Evolutionary conservation across 1,284 basidiomycete species (phyloP), one percentile per base, ranked within the genome.

Genomic region (Irpex lacteus): DNA sequence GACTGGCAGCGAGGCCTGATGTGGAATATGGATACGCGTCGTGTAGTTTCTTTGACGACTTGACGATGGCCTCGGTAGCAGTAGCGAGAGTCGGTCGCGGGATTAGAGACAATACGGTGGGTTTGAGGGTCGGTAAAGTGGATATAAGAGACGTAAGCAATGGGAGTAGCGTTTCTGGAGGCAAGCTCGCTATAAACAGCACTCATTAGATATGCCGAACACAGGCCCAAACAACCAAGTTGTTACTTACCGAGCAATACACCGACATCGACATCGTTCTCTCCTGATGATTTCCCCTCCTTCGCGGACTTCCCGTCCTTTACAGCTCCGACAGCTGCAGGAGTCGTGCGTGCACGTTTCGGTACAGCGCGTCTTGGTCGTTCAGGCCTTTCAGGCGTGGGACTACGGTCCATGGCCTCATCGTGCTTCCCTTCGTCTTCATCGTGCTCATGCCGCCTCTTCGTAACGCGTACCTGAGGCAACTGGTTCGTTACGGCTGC

Each of bases 21-120:
- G 78, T 87, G 2, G 91, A 92, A 74, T 92, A 94, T 6, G 91
- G 91, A 72, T 91, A 91, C 18, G 91, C 89, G 62, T 93, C 91
- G 58, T 85, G 84, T 49, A 94, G 81, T 72, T 87, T 89, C 77
- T 85, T 87, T 40, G 88, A 84, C 18, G 89, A 86, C 65, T 81
- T 82, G 49, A 82, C 82, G 44, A 94, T 75, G n/a, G 86, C 86
- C 70, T 90, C 84, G 34, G 86, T 74, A 18, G 90, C 91, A 32
- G 83, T 86, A 37, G 91, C 88, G 61, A 93, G 77, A 2, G 90
- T 89, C 7, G 91, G 91, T 21, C 90, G 85, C 62, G 91, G 91
- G 71, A 94, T 92, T 47, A 94, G 80, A 36, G 87, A 85, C 40
- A 94, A 76, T 59, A 94, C 81, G 5, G 82, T 75, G 1, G 85